Conservation (phyloP, 176 grass and related monocot genomes). For the Aechmea fasciata region DNA sequence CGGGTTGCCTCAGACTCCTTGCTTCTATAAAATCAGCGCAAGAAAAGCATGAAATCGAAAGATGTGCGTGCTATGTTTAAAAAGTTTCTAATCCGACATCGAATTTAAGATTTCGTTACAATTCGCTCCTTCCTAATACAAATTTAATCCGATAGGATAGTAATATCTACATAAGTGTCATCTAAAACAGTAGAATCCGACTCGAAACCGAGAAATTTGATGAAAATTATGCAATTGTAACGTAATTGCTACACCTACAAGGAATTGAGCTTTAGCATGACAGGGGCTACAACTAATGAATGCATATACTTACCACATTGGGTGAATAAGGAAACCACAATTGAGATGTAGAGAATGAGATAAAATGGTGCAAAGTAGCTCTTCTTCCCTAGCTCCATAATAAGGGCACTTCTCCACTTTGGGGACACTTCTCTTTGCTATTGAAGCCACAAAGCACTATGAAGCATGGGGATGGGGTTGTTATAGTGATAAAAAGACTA, state of each 20-base stretch:
- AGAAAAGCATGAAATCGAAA: background rate
- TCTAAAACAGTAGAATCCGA: too few species aligned
- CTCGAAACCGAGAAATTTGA: too few species aligned
- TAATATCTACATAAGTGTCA: too few species aligned
- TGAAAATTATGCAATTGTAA: too few species aligned
- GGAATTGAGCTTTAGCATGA: too few species aligned
- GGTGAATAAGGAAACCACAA: conserved; percentile 2
- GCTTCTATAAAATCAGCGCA: conserved; percentile 1
- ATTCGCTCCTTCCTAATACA: too few species aligned
- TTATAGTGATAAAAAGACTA: conserved; percentile 23
- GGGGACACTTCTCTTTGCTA: background rate
- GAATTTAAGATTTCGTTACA: too few species aligned
- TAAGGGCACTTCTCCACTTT: too few species aligned
- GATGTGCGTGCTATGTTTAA: too few species aligned
- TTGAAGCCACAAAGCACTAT: conserved; percentile 1
- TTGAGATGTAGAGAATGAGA: conserved; percentile 21
- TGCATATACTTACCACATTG: conserved; percentile 35
- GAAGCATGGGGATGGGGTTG: conserved; percentile 10
- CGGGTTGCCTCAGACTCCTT: conserved; percentile 7
- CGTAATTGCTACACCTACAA: too few species aligned
- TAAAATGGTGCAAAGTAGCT: background rate
- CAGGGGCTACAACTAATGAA: background rate
- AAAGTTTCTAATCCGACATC: too few species aligned
- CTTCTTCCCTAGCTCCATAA: background rate
- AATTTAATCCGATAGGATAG: too few species aligned